A percentile compares a stretch with the other conserved stretches of the same genome.
Conservation (phyloP, 345 rosid species). For the Xanthoceras sorbifolium region DNA sequence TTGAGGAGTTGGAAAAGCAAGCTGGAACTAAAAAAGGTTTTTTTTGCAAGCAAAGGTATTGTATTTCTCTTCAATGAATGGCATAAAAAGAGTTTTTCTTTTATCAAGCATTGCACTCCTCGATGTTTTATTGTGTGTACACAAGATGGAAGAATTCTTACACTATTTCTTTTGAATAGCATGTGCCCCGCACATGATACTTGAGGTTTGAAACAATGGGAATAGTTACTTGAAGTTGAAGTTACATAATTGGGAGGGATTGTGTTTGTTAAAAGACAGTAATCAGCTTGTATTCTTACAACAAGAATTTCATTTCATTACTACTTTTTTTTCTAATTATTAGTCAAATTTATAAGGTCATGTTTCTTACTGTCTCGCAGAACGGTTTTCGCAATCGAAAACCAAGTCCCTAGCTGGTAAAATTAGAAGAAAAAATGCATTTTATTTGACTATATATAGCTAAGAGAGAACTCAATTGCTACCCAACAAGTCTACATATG, state of each 20-base stretch:
- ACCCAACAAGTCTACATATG: background rate
- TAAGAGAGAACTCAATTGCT: too few species aligned
- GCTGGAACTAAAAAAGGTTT: background rate
- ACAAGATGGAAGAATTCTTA: background rate
- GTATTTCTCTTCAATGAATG: conserved; percentile 10
- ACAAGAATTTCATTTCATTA: background rate
- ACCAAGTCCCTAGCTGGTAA: too few species aligned
- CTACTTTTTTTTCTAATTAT: background rate
- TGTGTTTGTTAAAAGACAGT: background rate
- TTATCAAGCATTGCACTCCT: conserved; percentile 13
- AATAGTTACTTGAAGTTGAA: background rate
- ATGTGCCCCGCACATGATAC: background rate
- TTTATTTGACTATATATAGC: too few species aligned
- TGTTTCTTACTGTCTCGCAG: background rate
- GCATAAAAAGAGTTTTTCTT: background rate
- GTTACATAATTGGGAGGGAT: background rate
- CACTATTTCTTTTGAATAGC: background rate
- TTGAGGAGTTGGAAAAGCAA: background rate
- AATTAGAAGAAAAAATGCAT: too few species aligned
- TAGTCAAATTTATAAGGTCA: background rate
- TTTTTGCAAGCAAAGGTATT: background rate
- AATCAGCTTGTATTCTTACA: background rate
- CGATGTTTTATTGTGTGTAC: conserved; percentile 8
- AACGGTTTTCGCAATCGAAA: too few species aligned
- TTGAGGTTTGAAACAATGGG: background rate